A percentile compares a stretch with the other conserved stretches of the same genome.
Evolutionary conservation across 2,329 filamentous ascomycete genomes (phyloP).

Genomic region (Apiospora marii): DNA sequence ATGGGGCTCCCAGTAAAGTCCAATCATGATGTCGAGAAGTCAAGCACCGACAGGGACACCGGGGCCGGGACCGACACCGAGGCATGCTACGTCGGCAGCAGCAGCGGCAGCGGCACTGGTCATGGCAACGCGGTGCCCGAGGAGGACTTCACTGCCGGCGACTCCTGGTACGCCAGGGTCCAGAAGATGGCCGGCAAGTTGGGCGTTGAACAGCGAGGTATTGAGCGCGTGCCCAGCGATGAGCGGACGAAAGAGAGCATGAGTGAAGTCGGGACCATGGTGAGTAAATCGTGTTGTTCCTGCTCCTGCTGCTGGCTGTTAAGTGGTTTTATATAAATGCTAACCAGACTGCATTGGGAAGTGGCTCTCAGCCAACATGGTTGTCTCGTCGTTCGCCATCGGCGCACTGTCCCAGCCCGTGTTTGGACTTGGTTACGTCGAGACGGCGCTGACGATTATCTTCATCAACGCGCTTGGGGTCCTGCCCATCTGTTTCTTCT

Average conservation of each 20-base stretch:
- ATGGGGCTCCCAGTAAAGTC: conserved; percentile 20
- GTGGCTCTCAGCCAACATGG: conserved; percentile 83
- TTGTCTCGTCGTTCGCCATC: conserved; percentile 78
- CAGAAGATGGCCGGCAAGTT: conserved; percentile 71
- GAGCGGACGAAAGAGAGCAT: conserved; percentile 72
- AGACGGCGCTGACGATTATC: conserved; percentile 74
- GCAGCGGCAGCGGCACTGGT: conserved; percentile 32
- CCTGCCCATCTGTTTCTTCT: conserved; percentile 78
- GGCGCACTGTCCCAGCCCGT: conserved; percentile 73
- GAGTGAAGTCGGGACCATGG: conserved; percentile 75
- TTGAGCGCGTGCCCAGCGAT: conserved; percentile 75
- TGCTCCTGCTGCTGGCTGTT: conserved; percentile 5
- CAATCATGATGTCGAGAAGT: conserved; percentile 30
- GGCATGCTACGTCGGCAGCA: conserved; percentile 32
- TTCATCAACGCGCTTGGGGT: conserved; percentile 81
- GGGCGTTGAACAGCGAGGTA: conserved; percentile 76
- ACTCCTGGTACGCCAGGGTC: conserved; percentile 45
- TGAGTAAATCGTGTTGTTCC: conserved; percentile 44
- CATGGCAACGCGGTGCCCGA: conserved; percentile 28
- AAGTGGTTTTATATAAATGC: not conserved
- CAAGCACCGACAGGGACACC: conserved; percentile 26
- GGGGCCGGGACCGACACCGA: conserved; percentile 32
- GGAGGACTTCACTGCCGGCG: conserved; percentile 27
- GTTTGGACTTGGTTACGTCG: conserved; percentile 75
- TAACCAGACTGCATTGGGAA: conserved; percentile 39